Evolutionary conservation across 805 yeast genomes (phyloP).

Genomic region (Candida odintsovae): DNA sequence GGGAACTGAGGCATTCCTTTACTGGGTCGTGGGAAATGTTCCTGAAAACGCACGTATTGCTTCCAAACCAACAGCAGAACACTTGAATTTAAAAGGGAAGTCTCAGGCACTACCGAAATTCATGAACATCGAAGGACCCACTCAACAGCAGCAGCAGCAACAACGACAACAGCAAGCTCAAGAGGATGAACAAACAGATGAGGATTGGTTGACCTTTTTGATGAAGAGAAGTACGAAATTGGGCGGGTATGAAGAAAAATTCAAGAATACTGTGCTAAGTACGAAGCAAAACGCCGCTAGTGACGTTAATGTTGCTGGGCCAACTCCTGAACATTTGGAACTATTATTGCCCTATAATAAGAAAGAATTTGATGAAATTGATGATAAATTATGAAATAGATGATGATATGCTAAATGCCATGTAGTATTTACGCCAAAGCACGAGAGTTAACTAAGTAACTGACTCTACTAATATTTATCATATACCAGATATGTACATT

Average conservation of each 20-base stretch:
- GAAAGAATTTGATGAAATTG: not conserved
- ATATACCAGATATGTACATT: not conserved
- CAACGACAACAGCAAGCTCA: not conserved
- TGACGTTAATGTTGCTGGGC: slow-evolving; percentile 15
- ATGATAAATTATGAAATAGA: not conserved
- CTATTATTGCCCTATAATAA: slow-evolving; percentile 13
- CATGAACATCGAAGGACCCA: slow-evolving; percentile 25
- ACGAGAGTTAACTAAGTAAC: no score
- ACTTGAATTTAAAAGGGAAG: slow-evolving; percentile 11
- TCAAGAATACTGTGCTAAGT: slow-evolving; percentile 18
- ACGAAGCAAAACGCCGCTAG: slow-evolving; percentile 6
- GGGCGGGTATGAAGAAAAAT: slow-evolving; percentile 13
- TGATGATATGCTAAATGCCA: no score
- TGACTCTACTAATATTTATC: no score
- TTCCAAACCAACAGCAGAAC: slow-evolving; percentile 28
- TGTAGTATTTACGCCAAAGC: no score
- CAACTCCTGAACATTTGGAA: slow-evolving; percentile 10
- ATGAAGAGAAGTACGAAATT: slow-evolving; percentile 25
- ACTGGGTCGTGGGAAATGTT: slow-evolving; percentile 48
- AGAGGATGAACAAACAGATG: slow-evolving; percentile 16
- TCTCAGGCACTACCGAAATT: slow-evolving; percentile 20
- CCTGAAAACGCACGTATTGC: slow-evolving; percentile 38
- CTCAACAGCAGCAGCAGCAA: slow-evolving; percentile 3
- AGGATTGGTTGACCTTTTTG: slow-evolving; percentile 31
- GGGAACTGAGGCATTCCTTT: slow-evolving; percentile 46